These are phyloP conservation scores for Aspergillus melleus DNA, from an alignment of 2,329 filamentous ascomycete species.

Conservation along the genomic window DNA sequence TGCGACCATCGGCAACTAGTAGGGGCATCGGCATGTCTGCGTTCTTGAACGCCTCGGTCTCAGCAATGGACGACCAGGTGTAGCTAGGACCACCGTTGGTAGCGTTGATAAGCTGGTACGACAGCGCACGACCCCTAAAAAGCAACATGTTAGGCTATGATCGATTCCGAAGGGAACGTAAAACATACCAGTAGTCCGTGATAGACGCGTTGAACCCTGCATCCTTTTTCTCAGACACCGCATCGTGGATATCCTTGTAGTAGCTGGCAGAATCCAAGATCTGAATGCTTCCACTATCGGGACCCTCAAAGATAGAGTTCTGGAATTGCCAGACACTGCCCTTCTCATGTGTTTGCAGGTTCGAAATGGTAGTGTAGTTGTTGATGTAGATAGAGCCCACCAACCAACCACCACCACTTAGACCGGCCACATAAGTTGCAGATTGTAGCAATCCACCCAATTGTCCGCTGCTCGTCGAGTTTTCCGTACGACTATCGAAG, in stretches of 20 bases:
- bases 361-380: conserved; percentile 72
- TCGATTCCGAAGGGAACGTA: neutral
- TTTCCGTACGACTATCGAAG: conserved; percentile 71
- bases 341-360: conserved; percentile 24
- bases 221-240: conserved; percentile 61
- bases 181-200: conserved; percentile 74
- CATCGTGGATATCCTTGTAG: conserved; percentile 58
- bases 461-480: conserved; percentile 63
- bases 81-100: conserved; percentile 70
- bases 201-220: conserved; percentile 69
- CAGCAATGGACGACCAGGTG: conserved; percentile 76
- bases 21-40: conserved; percentile 70
- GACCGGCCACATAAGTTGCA: conserved; percentile 75
- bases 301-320: conserved; percentile 51
- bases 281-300: conserved; percentile 39
- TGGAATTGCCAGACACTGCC: conserved; percentile 32
- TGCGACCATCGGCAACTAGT: conserved; percentile 66
- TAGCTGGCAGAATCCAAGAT: conserved; percentile 57
- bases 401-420: conserved; percentile 84
- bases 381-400: conserved; percentile 77
- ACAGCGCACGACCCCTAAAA: conserved; percentile 67
- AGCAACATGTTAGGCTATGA: neutral
- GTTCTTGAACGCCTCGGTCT: conserved; percentile 58
- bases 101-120: conserved; percentile 78
- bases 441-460: conserved; percentile 80